Base-by-base conservation (phyloP, 2,329 filamentous ascomycete genomes). In the Stagonosporopsis tanaceti region DNA sequence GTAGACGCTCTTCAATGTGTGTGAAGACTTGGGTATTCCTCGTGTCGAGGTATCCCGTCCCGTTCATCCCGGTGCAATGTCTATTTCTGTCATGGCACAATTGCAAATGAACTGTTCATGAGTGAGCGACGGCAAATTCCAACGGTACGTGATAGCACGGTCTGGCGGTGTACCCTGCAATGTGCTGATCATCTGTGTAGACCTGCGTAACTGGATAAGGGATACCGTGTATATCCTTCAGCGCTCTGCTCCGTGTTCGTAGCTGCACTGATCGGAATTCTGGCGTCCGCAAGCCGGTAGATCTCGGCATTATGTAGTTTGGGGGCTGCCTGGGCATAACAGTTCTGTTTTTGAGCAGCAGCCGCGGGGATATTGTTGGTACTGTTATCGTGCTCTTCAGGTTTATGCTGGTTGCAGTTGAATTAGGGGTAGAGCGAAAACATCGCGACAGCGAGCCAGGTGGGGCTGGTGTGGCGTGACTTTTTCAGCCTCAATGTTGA, bases 391-490 rank as follows among this genome's bases (percentile, higher is more conserved):
- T 8, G 3, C 30, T 22, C 25, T 27, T 8, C 15, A 24, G 38
- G 14, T 27, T 5, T n/a, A 22, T 22, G 27, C 11, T 15, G 8
- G n/a, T 48, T 8, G 25, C 39, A 28, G 40, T 25, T 20, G 27
- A 50, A 27, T 14, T 28, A 28, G 25, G 17, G n/a, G 22, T 17
- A 39, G 20, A 7, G 22, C 3, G 8, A 14, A 12, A 22, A 8
- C 12, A 20, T 39, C 32, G 4, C 17, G 22, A 22, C 17, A 37
- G 27, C 14, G 24, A 39, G n/a, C 34, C 25, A 47, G 47, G 41
- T 56, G 47, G 53, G 47, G 41, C 41, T 27, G 20, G 41, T 35
- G 28, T 52, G 39, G 42, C 50, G 50, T 44, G 51, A 37, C 17
- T 37, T n/a, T 14, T 25, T 50, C 39, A 55, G 52, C 39, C 45